Conservation (phyloP, 2,329 filamentous ascomycete genomes). For the Colletotrichum sp. region DNA sequence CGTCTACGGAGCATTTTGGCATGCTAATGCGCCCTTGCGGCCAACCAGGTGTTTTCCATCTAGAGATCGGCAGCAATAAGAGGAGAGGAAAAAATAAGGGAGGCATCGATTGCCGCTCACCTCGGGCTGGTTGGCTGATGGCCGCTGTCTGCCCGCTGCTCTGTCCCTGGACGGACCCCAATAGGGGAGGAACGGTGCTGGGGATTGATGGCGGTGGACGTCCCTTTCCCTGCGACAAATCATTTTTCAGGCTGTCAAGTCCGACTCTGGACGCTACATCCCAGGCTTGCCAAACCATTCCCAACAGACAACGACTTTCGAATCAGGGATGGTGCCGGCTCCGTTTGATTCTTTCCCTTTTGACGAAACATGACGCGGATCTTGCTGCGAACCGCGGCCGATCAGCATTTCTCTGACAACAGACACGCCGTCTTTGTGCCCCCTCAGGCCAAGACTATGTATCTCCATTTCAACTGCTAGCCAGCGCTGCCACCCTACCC, state of each 20-base stretch:
- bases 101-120: neutral
- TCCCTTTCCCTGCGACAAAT: neutral
- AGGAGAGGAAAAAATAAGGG: neutral
- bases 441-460: neutral
- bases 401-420: conserved; percentile 14
- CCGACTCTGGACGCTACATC: neutral
- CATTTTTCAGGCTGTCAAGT: neutral
- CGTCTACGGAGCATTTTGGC: neutral
- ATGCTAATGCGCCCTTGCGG: neutral
- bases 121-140: neutral
- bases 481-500: neutral
- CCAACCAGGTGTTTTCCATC: neutral
- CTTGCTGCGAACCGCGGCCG: conserved; percentile 5
- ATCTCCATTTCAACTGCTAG: neutral
- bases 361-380: conserved; percentile 13
- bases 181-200: neutral
- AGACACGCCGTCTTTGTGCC: neutral
- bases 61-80: neutral
- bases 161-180: neutral
- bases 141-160: neutral
- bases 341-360: neutral
- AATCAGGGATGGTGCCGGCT: conserved; percentile 7
- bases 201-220: neutral
- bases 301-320: neutral
- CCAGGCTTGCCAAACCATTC: neutral